phyloP scores from a whole-genome alignment of 768 basidiomycete genomes.

The Collybia sordida region DNA sequence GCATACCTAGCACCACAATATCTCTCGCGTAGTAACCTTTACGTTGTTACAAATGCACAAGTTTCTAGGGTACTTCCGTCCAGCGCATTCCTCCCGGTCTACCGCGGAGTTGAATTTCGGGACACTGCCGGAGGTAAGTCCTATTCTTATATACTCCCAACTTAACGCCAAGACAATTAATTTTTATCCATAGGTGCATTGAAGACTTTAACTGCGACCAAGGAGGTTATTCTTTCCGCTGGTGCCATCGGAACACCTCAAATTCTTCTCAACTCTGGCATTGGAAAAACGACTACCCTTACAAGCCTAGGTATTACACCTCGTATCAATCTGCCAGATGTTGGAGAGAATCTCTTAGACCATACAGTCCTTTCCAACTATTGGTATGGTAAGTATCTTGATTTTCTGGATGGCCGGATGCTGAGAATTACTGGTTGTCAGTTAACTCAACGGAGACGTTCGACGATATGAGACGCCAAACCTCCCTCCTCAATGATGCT shows the following conservation, averaged over 20 bases:
- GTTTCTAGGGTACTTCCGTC: conserved; percentile 24
- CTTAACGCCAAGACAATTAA: neutral
- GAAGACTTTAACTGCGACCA: conserved; percentile 20
- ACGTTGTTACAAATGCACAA: conserved; percentile 21
- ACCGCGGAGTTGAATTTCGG: conserved; percentile 17
- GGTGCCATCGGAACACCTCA: conserved; percentile 30
- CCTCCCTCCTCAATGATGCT: conserved; percentile 2
- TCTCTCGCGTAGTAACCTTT: conserved; percentile 20
- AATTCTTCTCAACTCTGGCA: conserved; percentile 31
- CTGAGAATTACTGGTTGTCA: neutral
- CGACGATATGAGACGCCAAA: conserved; percentile 20
- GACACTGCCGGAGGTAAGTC: conserved; percentile 6
- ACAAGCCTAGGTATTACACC: conserved; percentile 17
- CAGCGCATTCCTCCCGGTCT: conserved; percentile 5
- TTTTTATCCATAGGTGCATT: conserved; percentile 5
- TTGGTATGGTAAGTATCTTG: conserved; percentile 15
- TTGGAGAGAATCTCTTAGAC: conserved; percentile 37
- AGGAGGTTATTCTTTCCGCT: conserved; percentile 36
- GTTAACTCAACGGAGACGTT: conserved; percentile 26
- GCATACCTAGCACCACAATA: conserved; percentile 20
- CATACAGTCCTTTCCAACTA: conserved; percentile 25
- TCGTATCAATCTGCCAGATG: conserved; percentile 29
- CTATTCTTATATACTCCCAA: neutral
- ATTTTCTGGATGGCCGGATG: neutral
- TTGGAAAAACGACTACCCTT: conserved; percentile 24